phyloP scores from a whole-genome alignment of 495 filamentous ascomycete genomes.

The Massariosphaeria phaeospora region DNA sequence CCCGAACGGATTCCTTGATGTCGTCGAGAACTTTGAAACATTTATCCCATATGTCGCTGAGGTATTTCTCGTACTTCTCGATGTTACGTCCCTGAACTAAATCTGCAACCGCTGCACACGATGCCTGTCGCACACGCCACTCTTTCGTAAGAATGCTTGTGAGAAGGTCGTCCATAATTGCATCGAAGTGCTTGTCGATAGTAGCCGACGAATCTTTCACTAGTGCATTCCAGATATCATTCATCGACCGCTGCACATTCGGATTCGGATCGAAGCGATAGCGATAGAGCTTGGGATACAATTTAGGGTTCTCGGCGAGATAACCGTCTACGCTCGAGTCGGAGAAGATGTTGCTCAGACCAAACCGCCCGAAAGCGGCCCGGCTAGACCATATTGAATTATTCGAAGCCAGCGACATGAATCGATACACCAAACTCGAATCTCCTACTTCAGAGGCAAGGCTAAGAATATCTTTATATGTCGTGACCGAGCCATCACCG shows the following conservation, averaged over 20 bases:
- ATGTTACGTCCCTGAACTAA: conserved; percentile 71
- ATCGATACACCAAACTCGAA: conserved; percentile 88
- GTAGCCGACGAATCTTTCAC: conserved; percentile 75
- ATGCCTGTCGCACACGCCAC: conserved; percentile 88
- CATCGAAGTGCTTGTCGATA: conserved; percentile 70
- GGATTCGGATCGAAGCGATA: conserved; percentile 89
- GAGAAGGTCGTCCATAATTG: conserved; percentile 79
- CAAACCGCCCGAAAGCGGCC: conserved; percentile 90
- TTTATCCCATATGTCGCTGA: conserved; percentile 74
- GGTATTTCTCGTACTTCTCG: conserved; percentile 73
- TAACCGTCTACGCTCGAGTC: conserved; percentile 72
- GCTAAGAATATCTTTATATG: conserved; percentile 92
- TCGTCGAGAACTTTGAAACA: conserved; percentile 87
- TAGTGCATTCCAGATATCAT: conserved; percentile 90
- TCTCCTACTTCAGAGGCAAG: conserved; percentile 91
- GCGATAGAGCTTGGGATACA: conserved; percentile 89
- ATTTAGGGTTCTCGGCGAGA: conserved; percentile 72
- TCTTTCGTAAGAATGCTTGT: conserved; percentile 82
- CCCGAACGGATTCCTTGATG: conserved; percentile 84
- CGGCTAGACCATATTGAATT: conserved; percentile 94
- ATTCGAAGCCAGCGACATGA: conserved; percentile 92
- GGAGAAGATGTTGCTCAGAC: conserved; percentile 83
- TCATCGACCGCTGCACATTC: conserved; percentile 90
- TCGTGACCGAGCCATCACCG: conserved; percentile 81
- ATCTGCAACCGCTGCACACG: conserved; percentile 84